phyloP scores from a whole-genome alignment of 73 alveolate species.

The Paramecium tetraurelia region DNA sequence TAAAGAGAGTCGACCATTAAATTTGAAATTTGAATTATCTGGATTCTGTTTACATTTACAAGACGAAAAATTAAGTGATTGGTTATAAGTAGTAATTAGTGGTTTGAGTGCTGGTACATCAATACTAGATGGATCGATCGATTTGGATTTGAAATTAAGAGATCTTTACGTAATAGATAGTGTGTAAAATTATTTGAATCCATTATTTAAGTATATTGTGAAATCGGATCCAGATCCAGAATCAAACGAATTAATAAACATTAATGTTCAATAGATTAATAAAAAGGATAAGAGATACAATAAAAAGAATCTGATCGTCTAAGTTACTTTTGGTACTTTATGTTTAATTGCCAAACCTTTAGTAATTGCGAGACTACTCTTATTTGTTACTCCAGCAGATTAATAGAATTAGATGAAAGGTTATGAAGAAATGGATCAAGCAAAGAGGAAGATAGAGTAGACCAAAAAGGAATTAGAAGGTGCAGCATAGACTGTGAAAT shows the following conservation, averaged over 20 bases:
- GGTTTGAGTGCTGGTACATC: conserved; percentile 13
- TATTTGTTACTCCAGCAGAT: background rate
- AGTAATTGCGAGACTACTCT: background rate
- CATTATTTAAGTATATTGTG: background rate
- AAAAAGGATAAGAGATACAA: background rate
- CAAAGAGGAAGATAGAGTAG: background rate
- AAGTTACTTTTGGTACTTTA: conserved; percentile 16
- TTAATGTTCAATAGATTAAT: background rate
- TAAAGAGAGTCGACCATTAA: conserved; percentile 9
- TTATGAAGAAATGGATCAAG: background rate
- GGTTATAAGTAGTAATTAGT: background rate
- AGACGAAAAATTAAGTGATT: background rate
- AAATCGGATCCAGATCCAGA: conserved; percentile 38
- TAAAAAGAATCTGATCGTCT: background rate
- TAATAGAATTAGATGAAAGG: background rate
- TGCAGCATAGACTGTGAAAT: background rate
- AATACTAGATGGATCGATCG: background rate
- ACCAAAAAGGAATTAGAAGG: conserved; percentile 3
- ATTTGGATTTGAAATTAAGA: background rate
- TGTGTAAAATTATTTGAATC: background rate
- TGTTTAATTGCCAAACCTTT: conserved; percentile 13
- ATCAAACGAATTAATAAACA: conserved; percentile 16
- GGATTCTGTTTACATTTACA: conserved; percentile 13
- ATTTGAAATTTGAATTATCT: background rate
- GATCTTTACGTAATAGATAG: conserved; percentile 18